Conservation (phyloP, 768 basidiomycete genomes). For the Leucocoprinus birnbaumii region DNA sequence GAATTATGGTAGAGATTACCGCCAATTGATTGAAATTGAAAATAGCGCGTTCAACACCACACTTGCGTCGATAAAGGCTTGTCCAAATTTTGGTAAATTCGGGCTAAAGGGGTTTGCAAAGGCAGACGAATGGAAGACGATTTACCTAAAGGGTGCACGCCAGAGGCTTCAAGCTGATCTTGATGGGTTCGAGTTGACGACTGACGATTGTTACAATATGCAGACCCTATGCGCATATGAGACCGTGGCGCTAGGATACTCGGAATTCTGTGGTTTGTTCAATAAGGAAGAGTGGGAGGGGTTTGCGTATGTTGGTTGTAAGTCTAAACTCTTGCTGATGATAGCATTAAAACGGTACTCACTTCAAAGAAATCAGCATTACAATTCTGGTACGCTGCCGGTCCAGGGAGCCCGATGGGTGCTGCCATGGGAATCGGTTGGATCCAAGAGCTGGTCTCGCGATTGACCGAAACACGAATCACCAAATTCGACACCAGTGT, state of each 20-base stretch:
- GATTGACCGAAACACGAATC: constrained; percentile 62
- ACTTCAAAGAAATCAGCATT: constrained; percentile 30
- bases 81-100: constrained; percentile 53
- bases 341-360: too few species aligned
- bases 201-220: constrained; percentile 54
- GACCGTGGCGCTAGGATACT: constrained; percentile 80
- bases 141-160: constrained; percentile 58
- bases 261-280: constrained; percentile 74
- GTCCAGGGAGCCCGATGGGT: constrained; percentile 67
- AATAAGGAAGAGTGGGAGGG: constrained; percentile 81
- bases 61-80: constrained; percentile 66
- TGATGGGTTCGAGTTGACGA: constrained; percentile 47
- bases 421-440: constrained; percentile 65
- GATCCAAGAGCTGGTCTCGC: constrained; percentile 67
- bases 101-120: constrained; percentile 38
- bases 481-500: constrained; percentile 55
- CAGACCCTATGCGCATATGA: constrained; percentile 76
- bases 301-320: constrained; percentile 50
- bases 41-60: constrained; percentile 72
- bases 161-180: constrained; percentile 48
- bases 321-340: too few species aligned
- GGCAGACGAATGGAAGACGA: constrained; percentile 50
- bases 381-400: constrained; percentile 59
- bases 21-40: constrained; percentile 60
- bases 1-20: constrained; percentile 48